Percentiles rank a stretch among this genome's conserved stretches.
Evolutionary conservation across 306 rosid species (phyloP).

Genomic region (Aeschynomene evenia): DNA sequence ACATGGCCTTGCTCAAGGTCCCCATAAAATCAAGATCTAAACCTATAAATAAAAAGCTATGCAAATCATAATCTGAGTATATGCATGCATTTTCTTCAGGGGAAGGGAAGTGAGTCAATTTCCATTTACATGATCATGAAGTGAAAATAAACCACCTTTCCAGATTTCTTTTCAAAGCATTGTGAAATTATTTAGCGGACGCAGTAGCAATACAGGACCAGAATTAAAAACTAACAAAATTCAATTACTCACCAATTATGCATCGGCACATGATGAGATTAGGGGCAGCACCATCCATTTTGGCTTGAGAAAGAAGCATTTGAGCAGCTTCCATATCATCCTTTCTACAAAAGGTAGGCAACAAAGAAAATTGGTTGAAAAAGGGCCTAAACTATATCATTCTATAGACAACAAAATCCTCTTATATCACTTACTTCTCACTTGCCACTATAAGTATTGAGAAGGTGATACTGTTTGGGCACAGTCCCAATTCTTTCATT

Average conservation of each 20-base stretch:
- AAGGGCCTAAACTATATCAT: slow-evolving; percentile 24
- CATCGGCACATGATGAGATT: slow-evolving; percentile 66
- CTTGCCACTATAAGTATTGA: slow-evolving; percentile 79
- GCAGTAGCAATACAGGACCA: slow-evolving; percentile 12
- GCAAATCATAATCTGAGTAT: background rate
- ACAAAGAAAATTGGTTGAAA: slow-evolving; percentile 25
- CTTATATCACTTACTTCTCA: slow-evolving; percentile 62
- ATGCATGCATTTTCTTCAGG: no score
- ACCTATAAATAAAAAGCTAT: slow-evolving; percentile 24
- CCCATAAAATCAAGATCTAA: slow-evolving; percentile 22
- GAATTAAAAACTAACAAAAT: slow-evolving; percentile 6
- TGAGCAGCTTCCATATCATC: slow-evolving; percentile 79
- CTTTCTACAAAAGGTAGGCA: slow-evolving; percentile 49
- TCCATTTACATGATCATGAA: background rate
- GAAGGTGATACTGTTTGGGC: slow-evolving; percentile 85
- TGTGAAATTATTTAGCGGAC: slow-evolving; percentile 9
- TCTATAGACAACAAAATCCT: slow-evolving; percentile 15
- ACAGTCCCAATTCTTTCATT: slow-evolving; percentile 75
- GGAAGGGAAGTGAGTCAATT: background rate
- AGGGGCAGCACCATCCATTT: slow-evolving; percentile 61
- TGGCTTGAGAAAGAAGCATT: slow-evolving; percentile 73
- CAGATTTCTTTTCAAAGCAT: slow-evolving; percentile 18
- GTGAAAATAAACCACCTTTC: background rate
- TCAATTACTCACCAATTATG: slow-evolving; percentile 62
- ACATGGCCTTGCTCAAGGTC: slow-evolving; percentile 7